Evolutionary conservation across 2,329 filamentous ascomycete genomes (phyloP).

Genomic region (Bipolaris oryzae): DNA sequence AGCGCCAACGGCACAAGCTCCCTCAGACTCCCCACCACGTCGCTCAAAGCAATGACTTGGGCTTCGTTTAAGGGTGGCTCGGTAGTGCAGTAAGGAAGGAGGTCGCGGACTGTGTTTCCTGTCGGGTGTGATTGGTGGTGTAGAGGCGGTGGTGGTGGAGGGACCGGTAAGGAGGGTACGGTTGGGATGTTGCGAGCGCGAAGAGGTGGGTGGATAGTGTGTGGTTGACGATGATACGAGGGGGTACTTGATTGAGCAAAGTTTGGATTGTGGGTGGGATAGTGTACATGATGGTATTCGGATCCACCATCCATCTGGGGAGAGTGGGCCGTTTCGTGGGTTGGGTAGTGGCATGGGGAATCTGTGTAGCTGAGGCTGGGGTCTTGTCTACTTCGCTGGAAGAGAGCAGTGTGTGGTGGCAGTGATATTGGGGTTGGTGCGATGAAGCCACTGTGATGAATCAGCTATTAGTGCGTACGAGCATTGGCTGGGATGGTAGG

Average conservation of each 20-base stretch:
- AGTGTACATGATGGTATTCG: constrained; percentile 5
- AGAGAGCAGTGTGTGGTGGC: neutral
- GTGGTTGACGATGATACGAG: neutral
- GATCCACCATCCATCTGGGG: constrained; percentile 18
- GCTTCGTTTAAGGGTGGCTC: constrained; percentile 25
- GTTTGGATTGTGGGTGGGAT: neutral
- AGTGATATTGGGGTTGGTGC: neutral
- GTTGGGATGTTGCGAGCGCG: neutral
- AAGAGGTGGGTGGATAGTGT: neutral
- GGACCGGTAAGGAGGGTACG: neutral
- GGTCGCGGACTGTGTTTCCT: constrained; percentile 22
- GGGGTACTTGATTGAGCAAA: neutral
- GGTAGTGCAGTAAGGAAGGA: constrained; percentile 42
- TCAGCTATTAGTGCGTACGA: neutral
- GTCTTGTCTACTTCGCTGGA: neutral
- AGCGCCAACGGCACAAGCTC: constrained; percentile 42
- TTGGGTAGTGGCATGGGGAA: neutral
- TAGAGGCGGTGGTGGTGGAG: neutral
- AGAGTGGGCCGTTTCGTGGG: neutral
- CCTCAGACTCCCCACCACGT: constrained; percentile 39
- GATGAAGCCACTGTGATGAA: neutral
- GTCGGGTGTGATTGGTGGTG: neutral
- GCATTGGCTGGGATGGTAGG: neutral
- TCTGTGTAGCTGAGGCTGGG: neutral
- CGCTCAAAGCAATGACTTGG: constrained; percentile 41